Evolutionary conservation across 108 stramenopile genomes (phyloP), one percentile per base, ranked within the genome.

Genomic region (Pseudonitzschia pungens): DNA sequence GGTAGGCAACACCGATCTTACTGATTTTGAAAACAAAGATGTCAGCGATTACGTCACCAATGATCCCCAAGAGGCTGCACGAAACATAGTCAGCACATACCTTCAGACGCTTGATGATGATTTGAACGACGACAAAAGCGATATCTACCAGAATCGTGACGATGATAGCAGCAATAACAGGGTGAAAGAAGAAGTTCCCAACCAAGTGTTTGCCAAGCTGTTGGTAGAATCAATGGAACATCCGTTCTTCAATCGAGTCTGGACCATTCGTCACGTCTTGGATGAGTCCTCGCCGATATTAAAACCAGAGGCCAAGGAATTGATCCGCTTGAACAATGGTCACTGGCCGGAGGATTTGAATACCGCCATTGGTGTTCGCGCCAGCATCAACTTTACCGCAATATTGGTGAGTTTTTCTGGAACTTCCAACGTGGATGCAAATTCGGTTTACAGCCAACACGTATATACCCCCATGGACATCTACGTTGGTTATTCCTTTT

Each of bases 271-370:
- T n/a, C 92, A 93, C 60, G 72, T 71, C 20, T 59, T 93, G 64
- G 85, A 93, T 70, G 71, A 76, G 22, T 56, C 81, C 52, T 88
- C 87, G 11, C 92, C 89, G 26, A 50, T 93, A 27, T 73, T 93
- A 20, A 77, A 76, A n/a, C 21, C 53, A 40, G 65, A 79, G 26
- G 85, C 78, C 32, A 77, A 81, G 18, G 73, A 83, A 66, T 33
- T 75, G 22, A 75, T 89, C 20, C 67, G 69, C 32, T 28, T 79
- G 32, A 87, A 89, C 58, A 69, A 75, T 24, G 88, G 86, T 21
- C 70, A 73, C 31, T 92, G 89, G 89, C 92, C 92, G 8, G 15
- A 28, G 12, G 83, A 86, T 63, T 68, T 89, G 68, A 90, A 92
- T 60, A 83, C 70, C 53, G 53, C 67, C 14, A 62, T 82, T 58